Evolutionary conservation across 176 grass and related monocot genomes (phyloP).

Genomic region (Stipa capillata): DNA sequence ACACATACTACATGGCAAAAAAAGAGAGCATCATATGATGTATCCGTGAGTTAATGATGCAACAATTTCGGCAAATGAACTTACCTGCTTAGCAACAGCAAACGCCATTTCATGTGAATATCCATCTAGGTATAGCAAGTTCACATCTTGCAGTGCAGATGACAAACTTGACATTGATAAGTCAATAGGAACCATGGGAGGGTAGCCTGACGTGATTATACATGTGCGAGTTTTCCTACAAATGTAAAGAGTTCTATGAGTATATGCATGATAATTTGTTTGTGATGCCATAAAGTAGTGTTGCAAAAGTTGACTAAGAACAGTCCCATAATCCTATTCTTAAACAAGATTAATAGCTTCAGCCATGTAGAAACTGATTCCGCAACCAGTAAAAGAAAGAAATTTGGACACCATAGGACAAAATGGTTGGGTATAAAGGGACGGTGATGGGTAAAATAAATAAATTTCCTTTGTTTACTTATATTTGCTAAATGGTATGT

Average conservation of each 20-base stretch:
- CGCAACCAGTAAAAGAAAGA: neutral
- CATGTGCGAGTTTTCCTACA: conserved; percentile 50
- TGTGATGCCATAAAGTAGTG: neutral
- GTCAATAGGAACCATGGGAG: conserved; percentile 40
- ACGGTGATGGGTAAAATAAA: neutral
- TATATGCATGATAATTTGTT: neutral
- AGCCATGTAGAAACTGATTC: neutral
- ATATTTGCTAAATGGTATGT: neutral
- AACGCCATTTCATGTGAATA: conserved; percentile 26
- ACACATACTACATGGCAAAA: neutral
- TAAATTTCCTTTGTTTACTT: neutral
- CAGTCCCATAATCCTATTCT: neutral
- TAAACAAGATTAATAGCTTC: neutral
- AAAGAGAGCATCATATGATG: neutral
- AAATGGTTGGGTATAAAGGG: neutral
- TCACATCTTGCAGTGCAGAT: conserved; percentile 33
- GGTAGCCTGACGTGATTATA: conserved; percentile 28
- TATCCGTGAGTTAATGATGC: neutral
- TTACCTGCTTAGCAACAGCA: conserved; percentile 36
- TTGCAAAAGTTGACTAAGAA: neutral
- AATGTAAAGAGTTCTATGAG: neutral
- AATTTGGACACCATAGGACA: neutral
- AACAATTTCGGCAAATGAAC: neutral
- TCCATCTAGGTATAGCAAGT: conserved; percentile 41
- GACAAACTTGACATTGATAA: conserved; percentile 17